A percentile compares a stretch with the other conserved stretches of the same genome.
Evolutionary conservation across 306 rosid genomes (phyloP).

Genomic region (Cucumis cinereus): DNA sequence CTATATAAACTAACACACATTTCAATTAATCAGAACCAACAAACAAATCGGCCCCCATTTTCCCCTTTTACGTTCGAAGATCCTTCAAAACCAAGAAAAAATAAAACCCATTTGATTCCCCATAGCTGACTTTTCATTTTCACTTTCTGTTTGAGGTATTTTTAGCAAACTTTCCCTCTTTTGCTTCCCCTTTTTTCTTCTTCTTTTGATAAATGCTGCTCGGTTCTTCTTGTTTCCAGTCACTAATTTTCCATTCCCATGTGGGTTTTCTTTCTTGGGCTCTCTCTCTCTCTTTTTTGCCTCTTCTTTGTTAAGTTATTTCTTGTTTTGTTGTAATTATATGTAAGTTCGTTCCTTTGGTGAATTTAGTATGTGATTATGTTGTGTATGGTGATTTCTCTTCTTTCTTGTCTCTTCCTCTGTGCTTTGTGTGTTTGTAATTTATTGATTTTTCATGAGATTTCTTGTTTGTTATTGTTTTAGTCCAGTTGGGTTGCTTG

Average conservation of each 20-base stretch:
- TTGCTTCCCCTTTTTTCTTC: not conserved
- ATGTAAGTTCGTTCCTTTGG: not conserved
- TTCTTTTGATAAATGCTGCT: not conserved
- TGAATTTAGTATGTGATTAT: not conserved
- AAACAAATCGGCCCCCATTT: not conserved
- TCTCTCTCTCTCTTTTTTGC: not conserved
- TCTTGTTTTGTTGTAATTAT: not conserved
- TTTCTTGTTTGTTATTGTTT: not conserved
- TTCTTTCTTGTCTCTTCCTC: not conserved
- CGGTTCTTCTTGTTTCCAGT: not conserved
- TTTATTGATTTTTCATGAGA: not conserved
- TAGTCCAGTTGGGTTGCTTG: not conserved
- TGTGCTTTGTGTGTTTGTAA: not conserved
- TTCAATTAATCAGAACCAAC: not conserved
- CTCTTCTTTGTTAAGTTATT: not conserved
- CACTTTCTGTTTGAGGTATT: slow-evolving; percentile 6
- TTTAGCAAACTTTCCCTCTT: not conserved
- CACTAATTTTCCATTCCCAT: not conserved
- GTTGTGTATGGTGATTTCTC: not conserved
- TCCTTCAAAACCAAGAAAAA: not conserved
- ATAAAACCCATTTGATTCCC: not conserved
- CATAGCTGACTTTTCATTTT: not conserved
- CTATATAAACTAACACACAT: not conserved
- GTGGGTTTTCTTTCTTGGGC: not conserved
- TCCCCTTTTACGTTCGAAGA: not conserved